Percentiles rank a stretch among this genome's conserved stretches.
phyloP scores from a whole-genome alignment of 2,329 filamentous ascomycete species.

The Juglanconis sp. region DNA sequence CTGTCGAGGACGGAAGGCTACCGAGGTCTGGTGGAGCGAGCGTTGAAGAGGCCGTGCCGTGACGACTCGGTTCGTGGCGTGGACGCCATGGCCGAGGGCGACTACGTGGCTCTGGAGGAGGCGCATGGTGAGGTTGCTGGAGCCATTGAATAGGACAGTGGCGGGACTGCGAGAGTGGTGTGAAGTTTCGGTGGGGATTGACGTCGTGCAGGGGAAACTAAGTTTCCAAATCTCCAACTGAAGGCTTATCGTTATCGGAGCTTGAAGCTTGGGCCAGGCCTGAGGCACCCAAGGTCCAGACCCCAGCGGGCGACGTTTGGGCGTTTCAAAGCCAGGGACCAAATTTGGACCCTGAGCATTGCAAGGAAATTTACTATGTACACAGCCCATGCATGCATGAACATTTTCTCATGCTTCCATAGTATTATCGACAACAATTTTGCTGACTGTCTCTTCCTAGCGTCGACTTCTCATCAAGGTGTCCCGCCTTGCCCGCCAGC shows the following conservation, averaged over 20 bases:
- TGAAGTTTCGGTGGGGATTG: background rate
- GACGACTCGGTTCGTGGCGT: conserved; percentile 21
- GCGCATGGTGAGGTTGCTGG: conserved; percentile 13
- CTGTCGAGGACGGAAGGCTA: conserved; percentile 47
- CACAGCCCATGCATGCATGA: too few relatives aligned
- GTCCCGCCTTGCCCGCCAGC: too few relatives aligned
- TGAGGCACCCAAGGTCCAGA: too few relatives aligned
- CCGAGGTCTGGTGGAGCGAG: conserved; percentile 42
- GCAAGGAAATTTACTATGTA: too few relatives aligned
- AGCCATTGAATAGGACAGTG: conserved; percentile 11
- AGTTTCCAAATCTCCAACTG: background rate
- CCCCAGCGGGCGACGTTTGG: too few relatives aligned
- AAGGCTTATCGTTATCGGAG: conserved; percentile 7
- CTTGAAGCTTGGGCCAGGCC: background rate
- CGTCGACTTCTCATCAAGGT: too few relatives aligned
- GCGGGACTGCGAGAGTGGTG: background rate
- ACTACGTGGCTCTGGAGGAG: conserved; percentile 14
- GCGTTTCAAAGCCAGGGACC: too few relatives aligned
- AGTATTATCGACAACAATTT: too few relatives aligned
- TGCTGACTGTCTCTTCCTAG: too few relatives aligned
- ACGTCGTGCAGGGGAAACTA: background rate
- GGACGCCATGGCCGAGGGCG: conserved; percentile 20
- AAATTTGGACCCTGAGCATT: too few relatives aligned
- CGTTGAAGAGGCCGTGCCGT: conserved; percentile 29
- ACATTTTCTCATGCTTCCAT: too few relatives aligned